Evolutionary conservation across 2,329 filamentous ascomycete genomes (phyloP).

Genomic region (Delphinella strobiligena): DNA sequence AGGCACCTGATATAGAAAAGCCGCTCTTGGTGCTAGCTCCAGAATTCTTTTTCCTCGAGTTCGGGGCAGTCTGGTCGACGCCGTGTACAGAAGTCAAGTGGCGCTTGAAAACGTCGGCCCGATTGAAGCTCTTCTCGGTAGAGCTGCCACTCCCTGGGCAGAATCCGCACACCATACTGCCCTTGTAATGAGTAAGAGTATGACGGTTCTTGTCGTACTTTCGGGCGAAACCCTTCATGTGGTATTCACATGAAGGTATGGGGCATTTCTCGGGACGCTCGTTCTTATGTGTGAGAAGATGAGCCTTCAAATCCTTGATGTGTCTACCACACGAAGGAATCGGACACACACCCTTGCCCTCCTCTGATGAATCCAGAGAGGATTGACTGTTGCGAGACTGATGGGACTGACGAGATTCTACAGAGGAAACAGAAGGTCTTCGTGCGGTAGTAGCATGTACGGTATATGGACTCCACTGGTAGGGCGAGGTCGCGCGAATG

Average conservation of each 20-base stretch:
- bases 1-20: constrained; percentile 65
- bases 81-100: constrained; percentile 83
- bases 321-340: constrained; percentile 72
- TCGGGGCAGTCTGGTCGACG: constrained; percentile 85
- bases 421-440: constrained; percentile 37
- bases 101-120: constrained; percentile 90
- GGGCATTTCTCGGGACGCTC: constrained; percentile 92
- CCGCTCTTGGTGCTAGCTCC: constrained; percentile 42
- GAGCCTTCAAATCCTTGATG: constrained; percentile 86
- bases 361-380: constrained; percentile 20
- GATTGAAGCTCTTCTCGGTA: constrained; percentile 89
- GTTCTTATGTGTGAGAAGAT: constrained; percentile 87
- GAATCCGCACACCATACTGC: constrained; percentile 93
- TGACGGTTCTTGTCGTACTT: constrained; percentile 97
- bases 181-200: constrained; percentile 91
- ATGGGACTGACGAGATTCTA: constrained; percentile 58
- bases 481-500: constrained; percentile 5
- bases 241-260: constrained; percentile 82
- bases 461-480: constrained; percentile 42
- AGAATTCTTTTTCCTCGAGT: constrained; percentile 66
- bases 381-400: constrained; percentile 45
- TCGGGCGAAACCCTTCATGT: constrained; percentile 80
- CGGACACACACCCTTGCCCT: constrained; percentile 61
- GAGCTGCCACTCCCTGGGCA: constrained; percentile 80
- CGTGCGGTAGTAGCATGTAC: constrained; percentile 37